phyloP scores from a whole-genome alignment of 169 alveolate genomes.

The Plasmodium coatneyi region DNA sequence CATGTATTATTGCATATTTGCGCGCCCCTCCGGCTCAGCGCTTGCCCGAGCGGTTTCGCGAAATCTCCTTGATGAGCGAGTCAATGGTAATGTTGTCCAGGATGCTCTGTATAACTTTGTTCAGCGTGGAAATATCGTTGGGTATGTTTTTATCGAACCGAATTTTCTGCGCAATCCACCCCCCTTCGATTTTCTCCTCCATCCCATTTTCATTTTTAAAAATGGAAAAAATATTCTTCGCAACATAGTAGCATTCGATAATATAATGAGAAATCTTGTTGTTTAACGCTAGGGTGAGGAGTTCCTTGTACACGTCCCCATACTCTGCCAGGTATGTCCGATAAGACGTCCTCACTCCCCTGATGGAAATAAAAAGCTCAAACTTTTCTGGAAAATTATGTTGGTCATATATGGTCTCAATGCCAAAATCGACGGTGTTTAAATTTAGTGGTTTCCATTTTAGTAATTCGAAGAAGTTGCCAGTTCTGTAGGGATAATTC shows the following conservation, averaged over 20 bases:
- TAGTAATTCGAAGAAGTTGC: slow-evolving; percentile 93
- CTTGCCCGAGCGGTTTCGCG: background rate
- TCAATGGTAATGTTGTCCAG: slow-evolving; percentile 89
- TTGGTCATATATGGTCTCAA: slow-evolving; percentile 83
- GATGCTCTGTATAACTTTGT: slow-evolving; percentile 86
- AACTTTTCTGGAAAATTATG: slow-evolving; percentile 77
- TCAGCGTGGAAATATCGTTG: slow-evolving; percentile 84
- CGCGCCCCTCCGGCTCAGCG: background rate
- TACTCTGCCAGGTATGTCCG: slow-evolving; percentile 88
- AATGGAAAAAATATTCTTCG: slow-evolving; percentile 69
- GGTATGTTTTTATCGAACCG: slow-evolving; percentile 89
- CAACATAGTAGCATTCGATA: slow-evolving; percentile 51
- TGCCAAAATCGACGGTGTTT: slow-evolving; percentile 93
- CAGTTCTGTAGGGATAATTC: slow-evolving; percentile 92
- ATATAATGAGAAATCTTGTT: slow-evolving; percentile 74
- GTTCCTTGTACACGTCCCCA: slow-evolving; percentile 87
- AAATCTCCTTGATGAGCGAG: slow-evolving; percentile 81
- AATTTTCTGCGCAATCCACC: slow-evolving; percentile 93
- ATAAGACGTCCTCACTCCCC: slow-evolving; percentile 85
- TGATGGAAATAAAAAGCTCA: slow-evolving; percentile 77
- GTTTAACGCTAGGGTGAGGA: slow-evolving; percentile 81
- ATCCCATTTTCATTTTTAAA: slow-evolving; percentile 83
- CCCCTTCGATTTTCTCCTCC: slow-evolving; percentile 89
- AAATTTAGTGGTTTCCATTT: slow-evolving; percentile 97
- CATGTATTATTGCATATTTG: background rate